These are phyloP conservation scores for Aspergillus texensis DNA, from an alignment of 2,329 filamentous ascomycete species.

Conservation along the genomic window DNA sequence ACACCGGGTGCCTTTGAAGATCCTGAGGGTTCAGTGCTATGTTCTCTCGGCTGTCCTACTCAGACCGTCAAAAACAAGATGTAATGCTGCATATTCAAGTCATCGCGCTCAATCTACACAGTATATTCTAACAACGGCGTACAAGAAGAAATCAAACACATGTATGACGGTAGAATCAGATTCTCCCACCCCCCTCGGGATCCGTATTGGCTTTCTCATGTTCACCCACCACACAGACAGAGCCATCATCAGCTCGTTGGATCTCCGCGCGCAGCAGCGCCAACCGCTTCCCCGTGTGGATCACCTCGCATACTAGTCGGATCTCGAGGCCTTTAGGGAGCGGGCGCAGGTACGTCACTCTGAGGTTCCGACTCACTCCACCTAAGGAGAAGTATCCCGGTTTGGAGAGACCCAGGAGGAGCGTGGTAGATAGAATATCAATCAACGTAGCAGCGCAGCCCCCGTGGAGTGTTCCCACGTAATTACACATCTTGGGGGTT, in stretches of 20 bases:
- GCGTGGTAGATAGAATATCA: conserved; percentile 65
- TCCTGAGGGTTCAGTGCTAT: background rate
- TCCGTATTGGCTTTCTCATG: conserved; percentile 68
- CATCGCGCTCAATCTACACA: background rate
- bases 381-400: conserved; percentile 64
- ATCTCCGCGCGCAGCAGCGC: conserved; percentile 59
- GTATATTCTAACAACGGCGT: background rate
- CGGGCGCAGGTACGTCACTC: conserved; percentile 68
- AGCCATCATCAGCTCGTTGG: conserved; percentile 55
- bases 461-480: conserved; percentile 88
- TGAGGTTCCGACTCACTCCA: conserved; percentile 68
- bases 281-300: conserved; percentile 60
- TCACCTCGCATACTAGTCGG: conserved; percentile 59
- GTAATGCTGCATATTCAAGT: background rate
- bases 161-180: conserved; percentile 7
- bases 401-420: conserved; percentile 58
- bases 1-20: background rate
- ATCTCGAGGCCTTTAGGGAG: conserved; percentile 56
- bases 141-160: background rate
- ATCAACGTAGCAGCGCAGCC: conserved; percentile 72
- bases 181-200: conserved; percentile 33
- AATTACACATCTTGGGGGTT: conserved; percentile 87
- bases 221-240: conserved; percentile 61
- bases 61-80: background rate
- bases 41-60: background rate